phyloP scores from a whole-genome alignment of 495 filamentous ascomycete species.

The Opeltia flavorubescens region DNA sequence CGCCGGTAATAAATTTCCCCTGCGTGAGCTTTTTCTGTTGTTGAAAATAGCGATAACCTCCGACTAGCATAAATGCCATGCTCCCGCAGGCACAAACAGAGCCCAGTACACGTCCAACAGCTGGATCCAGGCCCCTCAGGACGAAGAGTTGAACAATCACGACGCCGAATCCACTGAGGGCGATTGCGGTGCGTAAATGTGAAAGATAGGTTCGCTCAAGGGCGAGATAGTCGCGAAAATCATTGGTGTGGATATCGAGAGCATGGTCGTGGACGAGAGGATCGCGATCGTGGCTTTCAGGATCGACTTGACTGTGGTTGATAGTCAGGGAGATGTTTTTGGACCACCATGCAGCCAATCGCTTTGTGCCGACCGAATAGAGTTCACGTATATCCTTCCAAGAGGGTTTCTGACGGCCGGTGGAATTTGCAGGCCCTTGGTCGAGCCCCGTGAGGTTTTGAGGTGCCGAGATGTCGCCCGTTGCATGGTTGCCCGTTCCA shows the following conservation, averaged over 20 bases:
- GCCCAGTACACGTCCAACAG: slow-evolving; percentile 6
- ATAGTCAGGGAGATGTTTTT: slow-evolving; percentile 7
- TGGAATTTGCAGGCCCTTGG: too few species aligned
- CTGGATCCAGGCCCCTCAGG: not conserved
- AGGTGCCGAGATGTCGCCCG: too few species aligned
- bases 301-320: not conserved
- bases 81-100: slow-evolving; percentile 3
- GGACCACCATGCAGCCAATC: slow-evolving; percentile 16
- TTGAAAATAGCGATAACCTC: slow-evolving; percentile 11
- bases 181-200: slow-evolving; percentile 10
- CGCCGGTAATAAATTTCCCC: not conserved
- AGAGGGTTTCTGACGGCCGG: too few species aligned
- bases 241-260: too few species aligned
- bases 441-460: too few species aligned
- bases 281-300: slow-evolving; percentile 1
- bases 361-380: too few species aligned
- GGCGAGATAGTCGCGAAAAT: slow-evolving; percentile 16
- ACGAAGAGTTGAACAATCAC: slow-evolving; percentile 12
- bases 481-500: too few species aligned
- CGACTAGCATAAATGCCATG: slow-evolving; percentile 5
- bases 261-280: too few species aligned
- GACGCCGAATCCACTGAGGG: slow-evolving; percentile 9
- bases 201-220: slow-evolving; percentile 13
- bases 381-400: too few species aligned
- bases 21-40: slow-evolving; percentile 6